These are phyloP conservation scores for Cytospora piceae DNA, from an alignment of 2,329 filamentous ascomycete species.

Conservation along the genomic window DNA sequence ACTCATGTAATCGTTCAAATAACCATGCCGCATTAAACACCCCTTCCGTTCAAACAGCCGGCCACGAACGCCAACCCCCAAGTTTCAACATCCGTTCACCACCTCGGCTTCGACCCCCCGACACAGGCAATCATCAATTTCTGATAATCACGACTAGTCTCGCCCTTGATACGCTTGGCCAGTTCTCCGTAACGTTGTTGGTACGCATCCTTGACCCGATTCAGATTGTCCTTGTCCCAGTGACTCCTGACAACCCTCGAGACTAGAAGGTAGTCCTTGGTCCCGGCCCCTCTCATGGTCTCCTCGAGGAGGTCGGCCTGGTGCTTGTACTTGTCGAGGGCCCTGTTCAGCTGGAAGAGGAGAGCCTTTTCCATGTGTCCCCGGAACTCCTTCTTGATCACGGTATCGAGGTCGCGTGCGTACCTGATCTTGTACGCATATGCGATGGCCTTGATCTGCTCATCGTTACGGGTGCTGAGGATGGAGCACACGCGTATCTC, in stretches of 20 bases:
- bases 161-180: constrained; percentile 71
- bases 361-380: constrained; percentile 92
- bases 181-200: constrained; percentile 71
- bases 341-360: constrained; percentile 76
- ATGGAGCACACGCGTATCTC: constrained; percentile 79
- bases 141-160: constrained; percentile 86
- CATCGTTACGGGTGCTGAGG: constrained; percentile 74
- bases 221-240: constrained; percentile 78
- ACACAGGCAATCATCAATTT: constrained; percentile 73
- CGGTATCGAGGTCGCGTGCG: constrained; percentile 68
- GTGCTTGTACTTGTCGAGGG: constrained; percentile 79
- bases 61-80: neutral
- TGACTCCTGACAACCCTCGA: constrained; percentile 78
- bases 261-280: constrained; percentile 80
- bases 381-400: constrained; percentile 79
- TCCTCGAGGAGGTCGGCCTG: constrained; percentile 84
- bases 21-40: constrained; percentile 16
- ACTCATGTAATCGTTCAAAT: constrained; percentile 5
- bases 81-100: neutral
- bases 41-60: neutral
- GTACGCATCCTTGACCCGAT: constrained; percentile 79
- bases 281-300: constrained; percentile 84
- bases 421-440: constrained; percentile 76
- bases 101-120: constrained; percentile 43
- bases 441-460: constrained; percentile 80